These are phyloP conservation scores for Candida tallmaniae DNA, from an alignment of 805 yeast species.

Conservation along the genomic window DNA sequence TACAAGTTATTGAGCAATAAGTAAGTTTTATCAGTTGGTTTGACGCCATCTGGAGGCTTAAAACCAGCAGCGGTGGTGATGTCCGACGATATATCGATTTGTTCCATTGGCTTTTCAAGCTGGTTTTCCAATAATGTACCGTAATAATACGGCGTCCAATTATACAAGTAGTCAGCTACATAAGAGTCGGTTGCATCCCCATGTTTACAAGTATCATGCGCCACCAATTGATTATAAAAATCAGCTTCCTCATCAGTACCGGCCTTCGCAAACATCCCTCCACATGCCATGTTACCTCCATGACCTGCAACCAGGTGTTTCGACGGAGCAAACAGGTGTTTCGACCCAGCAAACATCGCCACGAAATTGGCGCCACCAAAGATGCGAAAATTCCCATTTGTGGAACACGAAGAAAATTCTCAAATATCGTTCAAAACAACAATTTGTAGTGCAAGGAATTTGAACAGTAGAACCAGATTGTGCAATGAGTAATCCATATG, in stretches of 20 bases:
- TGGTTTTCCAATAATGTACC: constrained; percentile 54
- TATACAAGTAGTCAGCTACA: constrained; percentile 22
- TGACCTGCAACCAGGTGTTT: constrained; percentile 92
- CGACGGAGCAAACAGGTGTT: constrained; percentile 37
- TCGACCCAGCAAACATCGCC: constrained; percentile 8
- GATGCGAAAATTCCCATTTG: not conserved
- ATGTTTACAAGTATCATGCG: constrained; percentile 1
- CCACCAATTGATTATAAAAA: constrained; percentile 51
- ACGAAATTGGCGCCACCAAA: no score
- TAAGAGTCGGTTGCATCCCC: not conserved
- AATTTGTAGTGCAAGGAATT: not conserved
- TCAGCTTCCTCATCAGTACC: constrained; percentile 60
- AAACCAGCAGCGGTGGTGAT: constrained; percentile 1
- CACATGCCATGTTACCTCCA: constrained; percentile 65
- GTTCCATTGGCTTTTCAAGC: constrained; percentile 1
- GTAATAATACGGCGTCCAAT: constrained; percentile 62
- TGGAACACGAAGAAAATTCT: constrained; percentile 1
- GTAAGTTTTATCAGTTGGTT: constrained; percentile 25
- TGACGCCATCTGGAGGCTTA: not conserved
- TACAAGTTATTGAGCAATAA: constrained; percentile 71
- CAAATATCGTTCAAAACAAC: not conserved
- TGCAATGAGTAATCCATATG: constrained; percentile 35
- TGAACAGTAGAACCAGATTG: not conserved
- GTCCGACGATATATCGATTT: not conserved
- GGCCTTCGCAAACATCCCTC: constrained; percentile 76